A percentile compares a stretch with the other conserved stretches of the same genome.
These are phyloP conservation scores for Penicillium roqueforti DNA, from an alignment of 495 filamentous ascomycete species.

Conservation along the genomic window DNA sequence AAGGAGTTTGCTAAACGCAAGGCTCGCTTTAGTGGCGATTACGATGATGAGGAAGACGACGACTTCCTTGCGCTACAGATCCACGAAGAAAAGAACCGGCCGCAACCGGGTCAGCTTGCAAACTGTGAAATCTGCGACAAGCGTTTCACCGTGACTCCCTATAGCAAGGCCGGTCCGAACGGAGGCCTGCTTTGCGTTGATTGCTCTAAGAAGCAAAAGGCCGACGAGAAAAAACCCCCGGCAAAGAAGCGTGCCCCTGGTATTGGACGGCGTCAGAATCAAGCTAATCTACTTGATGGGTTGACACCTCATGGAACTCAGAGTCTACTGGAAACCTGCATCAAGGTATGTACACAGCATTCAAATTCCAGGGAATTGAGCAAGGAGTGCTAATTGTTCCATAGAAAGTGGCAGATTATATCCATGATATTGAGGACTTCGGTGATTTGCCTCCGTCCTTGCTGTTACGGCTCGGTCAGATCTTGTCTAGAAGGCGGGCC, in stretches of 20 bases:
- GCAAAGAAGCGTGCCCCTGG: constrained; percentile 53
- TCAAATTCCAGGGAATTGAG: background rate
- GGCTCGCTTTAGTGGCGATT: constrained; percentile 44
- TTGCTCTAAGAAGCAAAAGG: constrained; percentile 73
- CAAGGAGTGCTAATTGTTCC: background rate
- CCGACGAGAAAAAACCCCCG: constrained; percentile 58
- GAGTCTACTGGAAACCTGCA: constrained; percentile 70
- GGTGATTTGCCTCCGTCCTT: constrained; percentile 67
- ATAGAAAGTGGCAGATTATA: constrained; percentile 73
- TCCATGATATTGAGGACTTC: constrained; percentile 76
- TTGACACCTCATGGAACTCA: constrained; percentile 63
- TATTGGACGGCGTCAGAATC: constrained; percentile 60
- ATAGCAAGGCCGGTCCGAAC: constrained; percentile 73
- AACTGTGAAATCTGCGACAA: constrained; percentile 84
- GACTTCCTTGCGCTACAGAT: constrained; percentile 48
- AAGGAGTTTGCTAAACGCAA: constrained; percentile 64
- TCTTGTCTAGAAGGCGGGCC: constrained; percentile 73
- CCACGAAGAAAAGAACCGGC: constrained; percentile 58
- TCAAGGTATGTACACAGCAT: constrained; percentile 47
- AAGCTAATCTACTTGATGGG: constrained; percentile 77
- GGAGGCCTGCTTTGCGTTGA: constrained; percentile 80
- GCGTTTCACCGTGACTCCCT: constrained; percentile 90
- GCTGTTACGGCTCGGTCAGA: constrained; percentile 71
- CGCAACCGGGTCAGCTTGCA: constrained; percentile 76
- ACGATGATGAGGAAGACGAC: constrained; percentile 49